Evolutionary conservation across 2,329 filamentous ascomycete genomes (phyloP).

Genomic region (Fusarium siculi): DNA sequence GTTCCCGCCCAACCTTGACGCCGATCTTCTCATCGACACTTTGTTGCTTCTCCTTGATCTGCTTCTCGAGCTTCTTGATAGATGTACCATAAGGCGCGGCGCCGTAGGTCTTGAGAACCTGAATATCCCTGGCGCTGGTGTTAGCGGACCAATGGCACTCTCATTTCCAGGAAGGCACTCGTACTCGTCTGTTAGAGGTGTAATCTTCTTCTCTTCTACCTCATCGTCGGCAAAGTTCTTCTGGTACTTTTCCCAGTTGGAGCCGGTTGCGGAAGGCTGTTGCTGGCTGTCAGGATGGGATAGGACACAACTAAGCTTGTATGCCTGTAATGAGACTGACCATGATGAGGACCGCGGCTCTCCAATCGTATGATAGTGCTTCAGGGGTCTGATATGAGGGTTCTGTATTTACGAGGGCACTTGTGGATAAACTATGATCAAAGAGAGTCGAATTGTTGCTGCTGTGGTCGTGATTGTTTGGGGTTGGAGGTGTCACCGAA

Average conservation of each 20-base stretch:
- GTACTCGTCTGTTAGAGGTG: conserved; percentile 94
- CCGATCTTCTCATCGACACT: conserved; percentile 99
- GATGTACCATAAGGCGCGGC: conserved; percentile 93
- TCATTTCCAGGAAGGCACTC: conserved; percentile 47
- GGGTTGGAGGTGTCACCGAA: conserved; percentile 48
- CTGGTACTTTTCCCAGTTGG: conserved; percentile 98
- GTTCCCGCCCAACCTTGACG: conserved; percentile 68
- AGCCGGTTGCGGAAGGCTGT: conserved; percentile 93
- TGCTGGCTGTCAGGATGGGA: conserved; percentile 38
- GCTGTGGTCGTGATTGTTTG: conserved; percentile 43
- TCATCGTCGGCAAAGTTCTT: conserved; percentile 98
- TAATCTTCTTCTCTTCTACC: conserved; percentile 99
- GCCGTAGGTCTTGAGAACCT: conserved; percentile 98
- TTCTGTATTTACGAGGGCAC: not conserved
- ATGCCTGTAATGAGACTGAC: conserved; percentile 46
- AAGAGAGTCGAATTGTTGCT: conserved; percentile 23
- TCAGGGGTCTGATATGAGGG: not conserved
- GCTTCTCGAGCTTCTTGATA: conserved; percentile 97
- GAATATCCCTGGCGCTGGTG: conserved; percentile 80
- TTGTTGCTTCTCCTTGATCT: conserved; percentile 99
- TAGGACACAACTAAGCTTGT: conserved; percentile 10
- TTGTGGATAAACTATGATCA: conserved; percentile 11
- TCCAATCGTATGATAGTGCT: conserved; percentile 6
- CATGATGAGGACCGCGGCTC: conserved; percentile 54
- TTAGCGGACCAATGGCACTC: conserved; percentile 37